Evolutionary conservation across 768 basidiomycete genomes (phyloP), one percentile per base, ranked within the genome.

Genomic region (Macrolepiota albuminosa): DNA sequence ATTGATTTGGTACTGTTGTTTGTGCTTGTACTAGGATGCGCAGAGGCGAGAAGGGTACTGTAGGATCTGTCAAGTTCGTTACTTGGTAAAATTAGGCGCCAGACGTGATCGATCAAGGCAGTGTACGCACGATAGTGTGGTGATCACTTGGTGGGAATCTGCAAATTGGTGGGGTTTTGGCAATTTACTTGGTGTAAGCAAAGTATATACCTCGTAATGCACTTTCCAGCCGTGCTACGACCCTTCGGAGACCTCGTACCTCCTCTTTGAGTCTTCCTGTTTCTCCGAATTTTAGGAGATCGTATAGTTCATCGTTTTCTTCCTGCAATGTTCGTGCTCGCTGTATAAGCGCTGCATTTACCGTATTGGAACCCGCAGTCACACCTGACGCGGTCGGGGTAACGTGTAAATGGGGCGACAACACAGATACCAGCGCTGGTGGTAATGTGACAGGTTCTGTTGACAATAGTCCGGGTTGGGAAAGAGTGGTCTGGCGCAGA

Each of bases 221-320:
- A 34, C 78, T 77, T 71, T 93, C 88, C 36, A 94, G 76, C 66
- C 84, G 83, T 54, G 78, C 78, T 46, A 91, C 88, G 36, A 86
- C 83, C 63, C 84, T 78, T 37, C 85, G 78, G 57, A 94, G 76
- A 7, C 84, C 84, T 51, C 83, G 82, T 11, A 88, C 88, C 69
- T 94, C 89, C 68, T 93, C 92, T 69, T 91, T 91, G 62, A 94
- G 69, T 69, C 82, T 86, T 5, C 91, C 91, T 0, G 89, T 88
- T 72, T 94, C 91, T 43, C 87, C 83, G 29, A 77, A 77, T 70
- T 84, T 88, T 57, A 94, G 73, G 10, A 93, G 73, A 52, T 85
- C 82, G 69, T 93, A 94, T 18, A 94, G 71, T 63, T 94, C 92
- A 64, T 94, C 91, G 61, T 94, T 94, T 71, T 94, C 92, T 58